Conservation (phyloP, 2,329 filamentous ascomycete genomes). For the Fusarium coicis region DNA sequence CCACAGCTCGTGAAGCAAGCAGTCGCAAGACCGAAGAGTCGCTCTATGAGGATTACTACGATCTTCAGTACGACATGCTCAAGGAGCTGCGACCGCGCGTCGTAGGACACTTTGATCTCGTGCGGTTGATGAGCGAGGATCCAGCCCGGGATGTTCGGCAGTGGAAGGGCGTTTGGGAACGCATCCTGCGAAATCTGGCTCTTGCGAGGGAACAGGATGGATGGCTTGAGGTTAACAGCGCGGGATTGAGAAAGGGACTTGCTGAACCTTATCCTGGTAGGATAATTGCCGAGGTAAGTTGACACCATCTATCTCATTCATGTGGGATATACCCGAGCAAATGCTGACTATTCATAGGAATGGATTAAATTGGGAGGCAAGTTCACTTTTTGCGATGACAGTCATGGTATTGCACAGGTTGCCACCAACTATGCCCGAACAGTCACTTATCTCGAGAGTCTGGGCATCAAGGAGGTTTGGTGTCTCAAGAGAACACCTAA, state of each 20-base stretch:
- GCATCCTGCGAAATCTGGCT: conserved; percentile 77
- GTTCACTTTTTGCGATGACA: conserved; percentile 95
- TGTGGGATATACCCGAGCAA: neutral
- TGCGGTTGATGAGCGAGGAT: conserved; percentile 80
- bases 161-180: conserved; percentile 76
- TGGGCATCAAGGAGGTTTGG: conserved; percentile 74
- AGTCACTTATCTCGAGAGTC: conserved; percentile 73
- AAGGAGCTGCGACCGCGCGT: conserved; percentile 75
- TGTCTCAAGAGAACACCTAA: conserved; percentile 57
- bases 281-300: conserved; percentile 77
- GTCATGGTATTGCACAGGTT: conserved; percentile 87
- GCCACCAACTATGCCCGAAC: conserved; percentile 83
- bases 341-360: conserved; percentile 58
- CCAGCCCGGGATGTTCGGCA: conserved; percentile 69
- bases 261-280: conserved; percentile 87
- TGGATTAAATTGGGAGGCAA: conserved; percentile 79
- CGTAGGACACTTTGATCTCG: conserved; percentile 94
- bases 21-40: conserved; percentile 68
- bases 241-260: conserved; percentile 88
- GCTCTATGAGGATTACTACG: conserved; percentile 88
- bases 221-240: conserved; percentile 89
- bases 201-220: conserved; percentile 79
- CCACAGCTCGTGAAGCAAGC: conserved; percentile 53
- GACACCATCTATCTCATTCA: neutral
- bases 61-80: conserved; percentile 87